These are phyloP conservation scores for Agapanthus africanus DNA, from an alignment of 106 monocot species.

Conservation along the genomic window DNA sequence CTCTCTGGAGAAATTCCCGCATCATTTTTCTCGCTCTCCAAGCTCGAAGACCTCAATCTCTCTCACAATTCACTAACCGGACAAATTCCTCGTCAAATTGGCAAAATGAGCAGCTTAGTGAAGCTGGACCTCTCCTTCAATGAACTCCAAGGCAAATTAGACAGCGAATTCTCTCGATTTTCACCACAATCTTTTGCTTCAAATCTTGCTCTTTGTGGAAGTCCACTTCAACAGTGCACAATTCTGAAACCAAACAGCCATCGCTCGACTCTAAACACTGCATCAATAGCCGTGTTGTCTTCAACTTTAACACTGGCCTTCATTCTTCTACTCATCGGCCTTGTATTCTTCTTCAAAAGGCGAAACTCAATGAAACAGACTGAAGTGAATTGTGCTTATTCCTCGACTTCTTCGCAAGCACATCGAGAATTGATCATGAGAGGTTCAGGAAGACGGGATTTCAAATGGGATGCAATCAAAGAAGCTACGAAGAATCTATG, in stretches of 20 bases:
- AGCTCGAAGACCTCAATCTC: slow-evolving; percentile 72
- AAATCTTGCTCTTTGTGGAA: slow-evolving; percentile 62
- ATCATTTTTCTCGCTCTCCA: slow-evolving; percentile 52
- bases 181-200: slow-evolving; percentile 44
- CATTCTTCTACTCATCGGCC: slow-evolving; percentile 26
- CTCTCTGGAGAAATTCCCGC: slow-evolving; percentile 62
- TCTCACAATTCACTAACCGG: slow-evolving; percentile 71
- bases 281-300: slow-evolving; percentile 41
- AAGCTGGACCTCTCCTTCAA: slow-evolving; percentile 76
- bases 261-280: slow-evolving; percentile 23
- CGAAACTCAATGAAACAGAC: slow-evolving; percentile 6
- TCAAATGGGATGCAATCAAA: slow-evolving; percentile 75
- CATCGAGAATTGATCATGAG: slow-evolving; percentile 45
- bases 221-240: slow-evolving; percentile 40
- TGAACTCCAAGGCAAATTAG: slow-evolving; percentile 43
- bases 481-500: slow-evolving; percentile 66
- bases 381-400: slow-evolving; percentile 57
- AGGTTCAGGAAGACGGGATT: slow-evolving; percentile 51
- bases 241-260: background rate
- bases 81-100: slow-evolving; percentile 40
- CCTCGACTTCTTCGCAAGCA: slow-evolving; percentile 32
- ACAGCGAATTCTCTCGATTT: slow-evolving; percentile 41
- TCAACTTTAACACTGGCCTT: slow-evolving; percentile 39
- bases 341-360: slow-evolving; percentile 11
- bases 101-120: slow-evolving; percentile 66